Evolutionary conservation across 306 rosid genomes (phyloP), one percentile per base, ranked within the genome.

Genomic region (Morella rubra): DNA sequence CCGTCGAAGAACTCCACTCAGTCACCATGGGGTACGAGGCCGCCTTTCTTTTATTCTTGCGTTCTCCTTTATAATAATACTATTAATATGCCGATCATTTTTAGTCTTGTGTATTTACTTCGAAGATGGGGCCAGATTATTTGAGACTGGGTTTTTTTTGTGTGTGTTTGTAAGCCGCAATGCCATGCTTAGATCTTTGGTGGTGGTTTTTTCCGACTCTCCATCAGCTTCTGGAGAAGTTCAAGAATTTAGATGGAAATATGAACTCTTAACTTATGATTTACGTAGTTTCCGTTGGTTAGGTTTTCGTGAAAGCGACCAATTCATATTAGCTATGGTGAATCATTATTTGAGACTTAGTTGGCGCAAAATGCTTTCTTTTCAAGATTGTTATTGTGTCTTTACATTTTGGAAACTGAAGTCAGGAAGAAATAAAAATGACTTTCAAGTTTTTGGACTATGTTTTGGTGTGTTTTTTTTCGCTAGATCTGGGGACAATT

Each of bases 11-110:
- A 67, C 76, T 58, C 61, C 37, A 55, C 41, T 19, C 71, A 16
- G 65, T 71, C 67, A 64, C 60, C 84, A 89, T 89, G 93, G 93
- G 93, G 91, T 89, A 85, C 54, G 53, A 5, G 18, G 53, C 65
- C 0, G 5, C 7, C 53, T n/a, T 16, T 45, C 72, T 69, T 73
- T 1, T 69, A 40, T 9, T 73, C 14, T 46, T 32, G 37, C 37
- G 0, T 10, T 62, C 10, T 46, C 3, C 20, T 12, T 47, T 37
- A 2, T 5, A 4, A 20, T 49, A 7, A 51, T 7, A 15, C 9
- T 68, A 44, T 12, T 54, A 7, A 54, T 16, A 0, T 54, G 60
- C n/a, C 27, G n/a, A 49, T 8, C n/a, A n/a, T n/a, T 54, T n/a
- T 1, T 22, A n/a, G 7, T 7, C 10, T 54, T n/a, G 6, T 52